phyloP scores from a whole-genome alignment of 148 eudicot species.

The Chenopodium quinoa region DNA sequence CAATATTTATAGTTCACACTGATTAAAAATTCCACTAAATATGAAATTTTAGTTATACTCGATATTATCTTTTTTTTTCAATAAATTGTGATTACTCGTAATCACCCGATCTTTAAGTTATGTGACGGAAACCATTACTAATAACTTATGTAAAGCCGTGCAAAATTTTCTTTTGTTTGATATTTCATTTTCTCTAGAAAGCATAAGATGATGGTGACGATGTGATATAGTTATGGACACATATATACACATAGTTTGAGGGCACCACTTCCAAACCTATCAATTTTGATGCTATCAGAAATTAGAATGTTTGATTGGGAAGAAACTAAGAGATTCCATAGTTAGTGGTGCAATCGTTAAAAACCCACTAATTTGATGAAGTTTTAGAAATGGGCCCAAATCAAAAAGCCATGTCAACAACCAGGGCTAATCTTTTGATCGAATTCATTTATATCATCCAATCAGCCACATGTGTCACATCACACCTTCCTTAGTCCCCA shows the following conservation, averaged over 20 bases:
- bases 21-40: too few species aligned
- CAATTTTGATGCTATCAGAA: not conserved
- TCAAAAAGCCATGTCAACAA: not conserved
- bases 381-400: not conserved
- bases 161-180: not conserved
- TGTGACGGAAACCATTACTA: too few species aligned
- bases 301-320: constrained; percentile 18
- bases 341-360: constrained; percentile 14
- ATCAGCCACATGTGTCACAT: constrained; percentile 22
- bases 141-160: not conserved
- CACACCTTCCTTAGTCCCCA: not conserved
- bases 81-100: too few species aligned
- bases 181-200: not conserved
- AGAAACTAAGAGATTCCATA: constrained; percentile 1
- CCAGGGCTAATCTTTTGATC: not conserved
- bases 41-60: too few species aligned
- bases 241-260: not conserved
- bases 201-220: not conserved
- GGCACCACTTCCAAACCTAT: constrained; percentile 2
- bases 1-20: too few species aligned
- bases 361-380: constrained; percentile 13
- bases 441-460: not conserved
- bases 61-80: too few species aligned
- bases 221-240: not conserved
- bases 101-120: too few species aligned